Evolutionary conservation across 352 stramenopile species (phyloP), one percentile per base, ranked within the genome.

Genomic region (Globisporangium splendens): DNA sequence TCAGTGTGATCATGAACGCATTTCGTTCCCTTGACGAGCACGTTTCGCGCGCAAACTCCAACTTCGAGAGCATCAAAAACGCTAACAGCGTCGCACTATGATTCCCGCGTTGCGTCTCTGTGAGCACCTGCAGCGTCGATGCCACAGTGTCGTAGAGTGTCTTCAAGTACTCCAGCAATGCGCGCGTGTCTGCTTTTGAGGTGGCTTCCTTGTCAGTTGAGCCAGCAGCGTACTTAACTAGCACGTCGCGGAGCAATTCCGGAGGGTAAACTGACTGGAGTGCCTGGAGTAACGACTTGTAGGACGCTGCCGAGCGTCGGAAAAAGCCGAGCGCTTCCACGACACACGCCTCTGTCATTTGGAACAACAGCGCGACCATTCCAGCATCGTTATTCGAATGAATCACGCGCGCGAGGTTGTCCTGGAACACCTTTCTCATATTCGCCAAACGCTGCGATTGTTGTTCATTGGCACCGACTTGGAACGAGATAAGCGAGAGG

Each of bases 31-130:
- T 33, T 0, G 68, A 75, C 8, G 54, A 52, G 56, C 68, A 75
- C 10, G 63, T 57, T 53, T 88, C 72, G 12, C 77, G 77, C 1
- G 61, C 71, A 68, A 88, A 88, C 48, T 88, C 77, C 1, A 88
- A 54, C 24, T 61, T 47, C 13, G 49, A 71, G 22, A 69, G 68
- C 46, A 63, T 65, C 2, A 77, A 31, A 35, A 76, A 70, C 7
- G 48, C 44, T 1, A 70, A 61, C n/a, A 74, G 8, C 10, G 41
- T n/a, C 12, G 56, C 55, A n/a, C 35, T 38, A 6, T 22, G 12
- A 15, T 54, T 54, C 5, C 8, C 24, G 8, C 46, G 33, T 17
- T 48, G 56, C 15, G 18, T 49, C 11, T 13, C 38, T 21, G 33
- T 39, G 20, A 59, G 33, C 13, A 33, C n/a, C 20, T 58, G 58